phyloP scores from a whole-genome alignment of 2,329 filamentous ascomycete genomes.

The Didymella glomerata region DNA sequence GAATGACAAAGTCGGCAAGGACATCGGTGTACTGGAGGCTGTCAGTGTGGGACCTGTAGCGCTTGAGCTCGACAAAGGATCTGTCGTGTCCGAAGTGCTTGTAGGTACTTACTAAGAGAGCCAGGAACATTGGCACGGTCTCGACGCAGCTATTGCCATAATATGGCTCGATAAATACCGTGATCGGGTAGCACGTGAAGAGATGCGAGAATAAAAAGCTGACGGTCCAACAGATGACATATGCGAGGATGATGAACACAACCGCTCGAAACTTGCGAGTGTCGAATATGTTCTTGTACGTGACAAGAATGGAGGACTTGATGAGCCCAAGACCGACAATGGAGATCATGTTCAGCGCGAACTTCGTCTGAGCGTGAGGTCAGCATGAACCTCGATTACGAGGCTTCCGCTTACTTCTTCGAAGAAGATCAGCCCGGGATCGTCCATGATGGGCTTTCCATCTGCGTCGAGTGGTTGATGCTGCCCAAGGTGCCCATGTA shows the following conservation, averaged over 20 bases:
- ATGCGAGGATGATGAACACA: constrained; percentile 32
- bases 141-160: constrained; percentile 37
- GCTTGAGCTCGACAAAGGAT: neutral
- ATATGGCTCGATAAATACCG: constrained; percentile 38
- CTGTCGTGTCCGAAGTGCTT: neutral
- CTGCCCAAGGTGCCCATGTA: constrained; percentile 33
- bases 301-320: constrained; percentile 43
- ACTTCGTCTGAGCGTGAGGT: constrained; percentile 33
- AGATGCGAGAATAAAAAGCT: constrained; percentile 37
- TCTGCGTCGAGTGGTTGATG: constrained; percentile 32
- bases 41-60: constrained; percentile 6
- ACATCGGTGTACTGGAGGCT: constrained; percentile 29
- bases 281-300: constrained; percentile 43
- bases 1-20: constrained; percentile 33
- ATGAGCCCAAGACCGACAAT: constrained; percentile 38
- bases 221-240: constrained; percentile 37
- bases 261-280: constrained; percentile 31
- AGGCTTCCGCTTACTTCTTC: constrained; percentile 25
- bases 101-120: constrained; percentile 26
- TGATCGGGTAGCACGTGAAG: constrained; percentile 42
- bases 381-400: neutral
- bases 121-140: constrained; percentile 35
- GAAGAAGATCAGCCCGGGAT: constrained; percentile 36
- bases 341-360: constrained; percentile 38
- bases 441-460: constrained; percentile 34